A percentile compares a stretch with the other conserved stretches of the same genome.
phyloP scores from a whole-genome alignment of 2,329 filamentous ascomycete species.

The Lasiodiplodia sp. region DNA sequence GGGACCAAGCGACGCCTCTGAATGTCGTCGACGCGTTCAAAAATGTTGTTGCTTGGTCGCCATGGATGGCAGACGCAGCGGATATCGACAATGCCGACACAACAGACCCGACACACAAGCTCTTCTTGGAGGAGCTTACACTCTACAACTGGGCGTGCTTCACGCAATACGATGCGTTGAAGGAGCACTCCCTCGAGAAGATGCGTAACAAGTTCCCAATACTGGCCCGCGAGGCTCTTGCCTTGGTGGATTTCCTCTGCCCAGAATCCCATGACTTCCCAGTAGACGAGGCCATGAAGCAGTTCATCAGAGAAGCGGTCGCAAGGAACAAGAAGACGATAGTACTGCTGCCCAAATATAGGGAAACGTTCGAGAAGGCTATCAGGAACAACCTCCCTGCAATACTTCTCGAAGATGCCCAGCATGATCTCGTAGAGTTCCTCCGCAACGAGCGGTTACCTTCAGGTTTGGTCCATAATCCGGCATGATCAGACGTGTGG shows the following conservation, averaged over 20 bases:
- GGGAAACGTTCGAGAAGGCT: neutral
- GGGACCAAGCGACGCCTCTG: neutral
- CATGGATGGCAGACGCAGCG: neutral
- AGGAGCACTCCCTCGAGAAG: neutral
- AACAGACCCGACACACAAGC: neutral
- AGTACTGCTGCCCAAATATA: neutral
- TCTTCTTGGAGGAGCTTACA: neutral
- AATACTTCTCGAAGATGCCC: neutral
- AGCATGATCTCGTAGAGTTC: neutral
- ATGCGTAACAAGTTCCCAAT: neutral
- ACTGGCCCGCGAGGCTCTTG: neutral
- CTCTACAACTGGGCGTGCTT: conserved; percentile 5
- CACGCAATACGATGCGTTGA: neutral
- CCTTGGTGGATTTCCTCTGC: neutral
- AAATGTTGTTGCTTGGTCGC: neutral
- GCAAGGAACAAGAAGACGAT: neutral
- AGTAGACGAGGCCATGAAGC: neutral
- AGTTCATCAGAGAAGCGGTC: neutral
- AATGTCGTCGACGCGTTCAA: neutral
- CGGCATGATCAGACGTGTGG: neutral
- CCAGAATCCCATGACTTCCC: neutral
- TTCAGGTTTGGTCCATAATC: neutral
- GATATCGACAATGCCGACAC: neutral
- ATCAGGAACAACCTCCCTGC: neutral
- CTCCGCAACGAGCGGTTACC: too few species aligned